phyloP scores from a whole-genome alignment of 306 rosid genomes.

The Vigna angularis region DNA sequence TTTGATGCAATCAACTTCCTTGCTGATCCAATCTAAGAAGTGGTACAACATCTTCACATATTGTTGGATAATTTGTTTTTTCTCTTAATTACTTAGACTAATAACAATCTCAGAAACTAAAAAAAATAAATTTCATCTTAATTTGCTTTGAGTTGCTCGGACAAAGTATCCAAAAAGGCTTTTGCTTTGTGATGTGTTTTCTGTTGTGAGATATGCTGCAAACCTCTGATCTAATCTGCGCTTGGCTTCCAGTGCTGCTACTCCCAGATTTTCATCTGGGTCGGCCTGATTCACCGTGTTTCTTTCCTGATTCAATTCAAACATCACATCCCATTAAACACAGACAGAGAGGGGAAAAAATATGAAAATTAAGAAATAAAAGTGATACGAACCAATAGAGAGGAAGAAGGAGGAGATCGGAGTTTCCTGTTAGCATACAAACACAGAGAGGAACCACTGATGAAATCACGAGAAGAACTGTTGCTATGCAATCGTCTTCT shows the following conservation, averaged over 20 bases:
- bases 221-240: slow-evolving; percentile 77
- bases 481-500: slow-evolving; percentile 73
- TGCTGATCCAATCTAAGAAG: too few species aligned
- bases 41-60: too few species aligned
- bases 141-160: background rate
- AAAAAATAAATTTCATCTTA: too few species aligned
- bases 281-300: slow-evolving; percentile 42
- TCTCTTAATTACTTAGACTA: too few species aligned
- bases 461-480: slow-evolving; percentile 33
- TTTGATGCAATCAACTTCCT: too few species aligned
- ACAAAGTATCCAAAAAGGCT: slow-evolving; percentile 22
- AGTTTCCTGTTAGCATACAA: slow-evolving; percentile 63
- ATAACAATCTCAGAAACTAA: too few species aligned
- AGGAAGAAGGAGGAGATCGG: slow-evolving; percentile 50
- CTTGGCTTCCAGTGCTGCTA: slow-evolving; percentile 77
- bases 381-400: slow-evolving; percentile 52
- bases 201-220: slow-evolving; percentile 48
- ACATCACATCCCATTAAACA: background rate
- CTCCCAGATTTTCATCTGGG: slow-evolving; percentile 66
- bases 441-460: slow-evolving; percentile 66
- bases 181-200: slow-evolving; percentile 21
- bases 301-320: slow-evolving; percentile 48
- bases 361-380: background rate
- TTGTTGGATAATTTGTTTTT: too few species aligned
- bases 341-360: too few species aligned